Evolutionary conservation across 805 yeast species (phyloP).

Genomic region (Wickerhamomyces hampshirensis): DNA sequence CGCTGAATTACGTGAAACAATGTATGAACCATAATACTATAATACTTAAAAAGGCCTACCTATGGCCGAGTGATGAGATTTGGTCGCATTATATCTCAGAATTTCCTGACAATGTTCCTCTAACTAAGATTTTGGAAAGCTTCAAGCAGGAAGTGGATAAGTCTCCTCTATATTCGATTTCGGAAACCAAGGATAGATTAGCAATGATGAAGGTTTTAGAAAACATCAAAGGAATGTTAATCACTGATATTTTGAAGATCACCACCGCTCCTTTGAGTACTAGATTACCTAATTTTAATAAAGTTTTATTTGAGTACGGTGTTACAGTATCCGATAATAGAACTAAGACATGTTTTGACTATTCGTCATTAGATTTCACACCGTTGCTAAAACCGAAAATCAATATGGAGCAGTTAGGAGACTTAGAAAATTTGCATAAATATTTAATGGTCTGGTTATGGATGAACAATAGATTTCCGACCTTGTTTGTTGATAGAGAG

Average conservation of each 20-base stretch:
- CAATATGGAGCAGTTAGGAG: constrained; percentile 18
- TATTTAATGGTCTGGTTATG: constrained; percentile 68
- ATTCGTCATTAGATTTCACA: constrained; percentile 19
- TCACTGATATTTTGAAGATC: constrained; percentile 53
- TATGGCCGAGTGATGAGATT: constrained; percentile 79
- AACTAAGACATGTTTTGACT: constrained; percentile 55
- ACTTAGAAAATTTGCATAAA: constrained; percentile 61
- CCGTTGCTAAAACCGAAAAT: constrained; percentile 2
- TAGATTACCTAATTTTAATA: constrained; percentile 36
- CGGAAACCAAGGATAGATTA: constrained; percentile 33
- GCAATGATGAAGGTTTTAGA: constrained; percentile 37
- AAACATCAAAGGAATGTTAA: constrained; percentile 36
- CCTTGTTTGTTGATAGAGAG: constrained; percentile 68
- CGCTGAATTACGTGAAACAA: constrained; percentile 39
- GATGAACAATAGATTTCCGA: constrained; percentile 85
- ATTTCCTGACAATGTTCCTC: constrained; percentile 46
- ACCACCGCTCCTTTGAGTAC: constrained; percentile 59
- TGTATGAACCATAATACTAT: constrained; percentile 49
- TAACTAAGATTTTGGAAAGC: constrained; percentile 41
- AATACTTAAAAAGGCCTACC: constrained; percentile 52
- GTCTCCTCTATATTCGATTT: constrained; percentile 29
- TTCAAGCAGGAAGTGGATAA: constrained; percentile 37
- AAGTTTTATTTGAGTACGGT: constrained; percentile 52
- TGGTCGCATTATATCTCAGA: constrained; percentile 62
- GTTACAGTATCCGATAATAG: constrained; percentile 25